Base-by-base conservation (phyloP, 805 yeast genomes). In the Myxozyma vanderwaltii region DNA sequence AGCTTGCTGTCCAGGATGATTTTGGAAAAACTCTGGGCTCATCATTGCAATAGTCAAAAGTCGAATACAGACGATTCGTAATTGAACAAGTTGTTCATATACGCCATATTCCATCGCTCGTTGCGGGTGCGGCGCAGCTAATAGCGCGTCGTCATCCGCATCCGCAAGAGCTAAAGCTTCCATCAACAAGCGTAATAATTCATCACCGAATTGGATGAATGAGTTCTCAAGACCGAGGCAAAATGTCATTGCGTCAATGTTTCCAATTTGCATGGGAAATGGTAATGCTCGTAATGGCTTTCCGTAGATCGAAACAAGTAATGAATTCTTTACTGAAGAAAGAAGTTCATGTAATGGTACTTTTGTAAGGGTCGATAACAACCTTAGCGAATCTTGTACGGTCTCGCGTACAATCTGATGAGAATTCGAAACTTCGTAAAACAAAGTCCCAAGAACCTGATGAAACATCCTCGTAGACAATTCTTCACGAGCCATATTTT, bases 211-310 rank as follows among this genome's bases (percentile, higher is more conserved):
- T 8, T 86, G 86, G 64, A 92, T 76, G 66, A 92, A 91, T 0
- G 96, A 81, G 63, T 87, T 82, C 12, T 89, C 94, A 50, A 92
- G 77, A 1, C 86, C 84, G 58, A 94, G 76, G 70, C 97, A 92
- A 72, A 86, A 95, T 0, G 96, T 86, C n/a, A 94, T 89, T 0
- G 98, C 98, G 73, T 94, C 98, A 62, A 94, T 91, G 71, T 94
- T 91, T 38, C 99, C 99, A 57, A 94, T 94, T 75, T 95, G 99
- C 96, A 92, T 94, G 3, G 96, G 94, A 76, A 95, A 94, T 0
- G 99, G 99, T 62, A 94, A 78, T 0, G 99, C 99, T 63, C 99
- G 80, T 58, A 94, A 75, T 0, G 99, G 99, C 70, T 94, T 94
- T 2, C 96, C 96, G 77, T 94, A 95, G 23, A 94, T 94, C 5